phyloP scores from a whole-genome alignment of 2,329 filamentous ascomycete species.

The Arachnomyces sp. region DNA sequence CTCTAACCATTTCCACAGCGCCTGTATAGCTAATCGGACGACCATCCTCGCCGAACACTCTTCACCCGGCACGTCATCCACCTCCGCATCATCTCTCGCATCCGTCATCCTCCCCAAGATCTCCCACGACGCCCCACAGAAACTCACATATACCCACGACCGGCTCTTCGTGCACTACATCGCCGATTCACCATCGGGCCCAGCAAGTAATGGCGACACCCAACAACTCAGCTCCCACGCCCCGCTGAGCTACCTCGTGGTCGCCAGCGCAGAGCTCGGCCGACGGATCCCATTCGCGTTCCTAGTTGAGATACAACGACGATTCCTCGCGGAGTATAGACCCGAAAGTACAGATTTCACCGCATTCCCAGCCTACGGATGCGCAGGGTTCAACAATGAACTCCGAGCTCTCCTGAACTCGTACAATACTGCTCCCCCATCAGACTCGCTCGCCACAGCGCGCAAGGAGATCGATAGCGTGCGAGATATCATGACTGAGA shows the following conservation, averaged over 20 bases:
- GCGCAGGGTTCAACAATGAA: conserved; percentile 73
- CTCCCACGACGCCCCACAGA: conserved; percentile 67
- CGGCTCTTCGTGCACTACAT: conserved; percentile 93
- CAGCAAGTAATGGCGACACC: conserved; percentile 28
- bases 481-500: conserved; percentile 86
- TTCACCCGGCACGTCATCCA: conserved; percentile 70
- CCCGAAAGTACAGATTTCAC: conserved; percentile 61
- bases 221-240: conserved; percentile 54
- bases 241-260: conserved; percentile 83
- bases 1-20: conserved; percentile 43
- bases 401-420: conserved; percentile 72
- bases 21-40: conserved; percentile 86
- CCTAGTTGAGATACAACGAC: conserved; percentile 80
- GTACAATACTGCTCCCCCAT: conserved; percentile 68
- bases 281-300: conserved; percentile 89
- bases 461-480: conserved; percentile 89
- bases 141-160: conserved; percentile 90
- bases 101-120: conserved; percentile 95
- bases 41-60: conserved; percentile 94
- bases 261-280: conserved; percentile 71
- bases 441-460: conserved; percentile 75
- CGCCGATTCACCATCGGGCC: conserved; percentile 67
- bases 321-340: conserved; percentile 67
- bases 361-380: conserved; percentile 78
- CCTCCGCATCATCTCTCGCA: conserved; percentile 79